Evolutionary conservation across 768 basidiomycete species (phyloP).

Genomic region (Pulveroboletus frians): DNA sequence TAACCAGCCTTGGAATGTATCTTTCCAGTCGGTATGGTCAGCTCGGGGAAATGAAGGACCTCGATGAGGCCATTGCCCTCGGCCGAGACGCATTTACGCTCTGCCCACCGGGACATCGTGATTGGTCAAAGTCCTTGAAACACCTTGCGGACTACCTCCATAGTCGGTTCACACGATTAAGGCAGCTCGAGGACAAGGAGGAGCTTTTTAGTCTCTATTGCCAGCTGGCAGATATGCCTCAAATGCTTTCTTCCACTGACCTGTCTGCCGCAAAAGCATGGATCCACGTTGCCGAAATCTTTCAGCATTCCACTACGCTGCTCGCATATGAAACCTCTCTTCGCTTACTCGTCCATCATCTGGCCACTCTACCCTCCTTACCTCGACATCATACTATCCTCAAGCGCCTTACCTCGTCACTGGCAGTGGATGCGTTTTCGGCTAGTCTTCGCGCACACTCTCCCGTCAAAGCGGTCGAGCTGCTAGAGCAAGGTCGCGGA

Average conservation of each 20-base stretch:
- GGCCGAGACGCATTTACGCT: neutral
- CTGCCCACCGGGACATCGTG: neutral
- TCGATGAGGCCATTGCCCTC: neutral
- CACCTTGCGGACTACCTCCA: neutral
- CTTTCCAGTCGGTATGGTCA: neutral
- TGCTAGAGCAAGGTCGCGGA: constrained; percentile 15
- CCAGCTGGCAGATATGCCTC: neutral
- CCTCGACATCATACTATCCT: neutral
- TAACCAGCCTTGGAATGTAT: neutral
- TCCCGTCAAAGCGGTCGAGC: constrained; percentile 22
- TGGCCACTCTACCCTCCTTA: neutral
- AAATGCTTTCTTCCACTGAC: neutral
- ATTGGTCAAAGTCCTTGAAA: neutral
- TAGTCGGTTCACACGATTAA: neutral
- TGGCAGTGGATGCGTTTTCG: neutral
- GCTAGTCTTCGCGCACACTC: constrained; percentile 4
- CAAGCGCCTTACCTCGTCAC: neutral
- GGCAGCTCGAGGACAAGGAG: neutral
- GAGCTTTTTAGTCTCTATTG: neutral
- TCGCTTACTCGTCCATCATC: neutral
- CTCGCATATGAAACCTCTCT: neutral
- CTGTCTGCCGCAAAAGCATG: neutral
- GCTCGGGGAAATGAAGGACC: neutral
- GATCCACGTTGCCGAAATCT: neutral
- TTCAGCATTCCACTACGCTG: constrained; percentile 5